Evolutionary conservation across 2,329 filamentous ascomycete species (phyloP), one percentile per base, ranked within the genome.

Genomic region (Alternaria postmessia): DNA sequence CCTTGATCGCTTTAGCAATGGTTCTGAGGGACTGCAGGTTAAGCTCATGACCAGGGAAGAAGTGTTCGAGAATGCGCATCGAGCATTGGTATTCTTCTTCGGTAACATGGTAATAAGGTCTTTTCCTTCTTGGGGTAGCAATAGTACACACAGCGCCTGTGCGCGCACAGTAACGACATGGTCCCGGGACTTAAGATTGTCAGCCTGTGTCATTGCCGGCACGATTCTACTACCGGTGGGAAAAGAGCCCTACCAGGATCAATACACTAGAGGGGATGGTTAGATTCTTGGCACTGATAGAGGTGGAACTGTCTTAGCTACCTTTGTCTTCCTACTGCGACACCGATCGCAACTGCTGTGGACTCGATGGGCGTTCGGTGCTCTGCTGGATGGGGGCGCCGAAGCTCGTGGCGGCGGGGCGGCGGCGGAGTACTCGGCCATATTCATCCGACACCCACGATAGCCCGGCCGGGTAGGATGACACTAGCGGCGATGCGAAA

Each of bases 51-150:
- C 75, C 75, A 12, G 75, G 76, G 44, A 78, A 78, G 61, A 78
- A 75, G 53, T 76, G 69, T 51, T 77, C 74, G 7, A 78, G 65
- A 47, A 78, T 78, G 28, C 73, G 71, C 70, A 77, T 75, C 3
- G 75, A 73, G 44, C 76, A 75, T 53, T 77, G 75, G 39, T 78
- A 78, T 57, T 78, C 76, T 51, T 78, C 76, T 56, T 78, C 76
- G 24, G 76, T 78, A 24, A 78, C 76, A 71, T 78, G 76, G 59
- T 78, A 78, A 60, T 77, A 78, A 7, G 76, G 76, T 9, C 76
- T 67, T 54, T 78, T 78, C 34, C 74, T 63, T 43, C 76, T 69
- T 44, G 75, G 75, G 24, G 75, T 77, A 44, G 74, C 75, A 16
- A 75, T 78, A 47, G 74, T 72, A 57, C 76, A 78, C 6, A 67